phyloP scores from a whole-genome alignment of 2,329 filamentous ascomycete genomes.

The Aureobasidium sp. region DNA sequence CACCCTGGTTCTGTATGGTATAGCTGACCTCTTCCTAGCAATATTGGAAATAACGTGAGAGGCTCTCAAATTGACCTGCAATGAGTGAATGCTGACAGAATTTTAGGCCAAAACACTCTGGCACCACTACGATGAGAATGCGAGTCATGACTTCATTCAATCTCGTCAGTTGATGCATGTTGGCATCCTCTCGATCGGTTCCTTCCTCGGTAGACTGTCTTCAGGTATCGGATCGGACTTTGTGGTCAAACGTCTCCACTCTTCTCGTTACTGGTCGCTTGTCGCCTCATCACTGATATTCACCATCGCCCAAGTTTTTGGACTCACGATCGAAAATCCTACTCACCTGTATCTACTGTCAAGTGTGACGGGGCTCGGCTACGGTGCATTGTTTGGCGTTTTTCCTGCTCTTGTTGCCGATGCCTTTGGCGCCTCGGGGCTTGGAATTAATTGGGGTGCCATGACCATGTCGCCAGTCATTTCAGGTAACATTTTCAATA shows the following conservation, averaged over 20 bases:
- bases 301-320: conserved; percentile 67
- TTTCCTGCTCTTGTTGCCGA: conserved; percentile 82
- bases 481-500: conserved; percentile 84
- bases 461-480: conserved; percentile 87
- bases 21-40: conserved; percentile 48
- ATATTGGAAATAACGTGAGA: conserved; percentile 71
- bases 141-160: conserved; percentile 65
- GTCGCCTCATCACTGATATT: conserved; percentile 72
- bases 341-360: conserved; percentile 71
- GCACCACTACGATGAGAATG: conserved; percentile 71
- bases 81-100: background rate
- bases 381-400: conserved; percentile 90
- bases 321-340: conserved; percentile 67
- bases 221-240: conserved; percentile 80
- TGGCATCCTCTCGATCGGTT: conserved; percentile 82
- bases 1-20: background rate
- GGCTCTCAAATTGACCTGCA: background rate
- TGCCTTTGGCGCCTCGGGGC: conserved; percentile 78
- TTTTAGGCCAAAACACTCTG: conserved; percentile 62
- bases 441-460: conserved; percentile 93
- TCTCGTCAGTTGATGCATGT: conserved; percentile 84
- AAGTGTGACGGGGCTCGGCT: conserved; percentile 74
- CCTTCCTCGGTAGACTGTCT: conserved; percentile 71
- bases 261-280: conserved; percentile 86
- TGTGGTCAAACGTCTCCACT: conserved; percentile 69